Conservation (phyloP, 441 rosid genomes). For the Populus hybrid region DNA sequence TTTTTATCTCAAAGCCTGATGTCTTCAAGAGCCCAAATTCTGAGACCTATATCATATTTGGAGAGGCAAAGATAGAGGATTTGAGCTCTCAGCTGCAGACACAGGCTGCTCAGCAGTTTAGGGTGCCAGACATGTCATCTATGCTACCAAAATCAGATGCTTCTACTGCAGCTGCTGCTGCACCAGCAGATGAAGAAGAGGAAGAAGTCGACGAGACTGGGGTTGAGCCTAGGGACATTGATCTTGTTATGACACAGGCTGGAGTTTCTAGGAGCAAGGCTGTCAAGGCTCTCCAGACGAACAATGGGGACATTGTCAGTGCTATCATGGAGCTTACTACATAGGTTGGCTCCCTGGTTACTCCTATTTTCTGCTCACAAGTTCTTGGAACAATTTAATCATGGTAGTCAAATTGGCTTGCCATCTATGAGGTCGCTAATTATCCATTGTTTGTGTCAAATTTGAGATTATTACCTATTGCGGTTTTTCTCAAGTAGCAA, state of each 20-base stretch:
- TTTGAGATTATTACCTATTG: too few relatives aligned
- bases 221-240: too few relatives aligned
- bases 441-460: too few relatives aligned
- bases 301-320: too few relatives aligned
- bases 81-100: slow-evolving; percentile 88
- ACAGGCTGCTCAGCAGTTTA: slow-evolving; percentile 87
- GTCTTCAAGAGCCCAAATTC: slow-evolving; percentile 90
- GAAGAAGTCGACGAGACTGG: slow-evolving; percentile 42
- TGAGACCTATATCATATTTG: slow-evolving; percentile 73
- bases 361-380: background rate
- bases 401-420: slow-evolving; percentile 2
- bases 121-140: slow-evolving; percentile 57
- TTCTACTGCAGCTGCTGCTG: slow-evolving; percentile 43
- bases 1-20: slow-evolving; percentile 84
- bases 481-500: too few relatives aligned
- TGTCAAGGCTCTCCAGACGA: too few relatives aligned
- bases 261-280: too few relatives aligned
- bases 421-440: background rate
- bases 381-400: background rate
- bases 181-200: slow-evolving; percentile 66
- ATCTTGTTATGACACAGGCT: too few relatives aligned
- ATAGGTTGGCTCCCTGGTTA: too few relatives aligned
- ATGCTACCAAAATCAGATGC: slow-evolving; percentile 61
- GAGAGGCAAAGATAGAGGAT: slow-evolving; percentile 94
- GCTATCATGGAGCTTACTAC: too few relatives aligned